These are phyloP conservation scores for Candida succiphila DNA, from an alignment of 805 yeast species.

Conservation along the genomic window DNA sequence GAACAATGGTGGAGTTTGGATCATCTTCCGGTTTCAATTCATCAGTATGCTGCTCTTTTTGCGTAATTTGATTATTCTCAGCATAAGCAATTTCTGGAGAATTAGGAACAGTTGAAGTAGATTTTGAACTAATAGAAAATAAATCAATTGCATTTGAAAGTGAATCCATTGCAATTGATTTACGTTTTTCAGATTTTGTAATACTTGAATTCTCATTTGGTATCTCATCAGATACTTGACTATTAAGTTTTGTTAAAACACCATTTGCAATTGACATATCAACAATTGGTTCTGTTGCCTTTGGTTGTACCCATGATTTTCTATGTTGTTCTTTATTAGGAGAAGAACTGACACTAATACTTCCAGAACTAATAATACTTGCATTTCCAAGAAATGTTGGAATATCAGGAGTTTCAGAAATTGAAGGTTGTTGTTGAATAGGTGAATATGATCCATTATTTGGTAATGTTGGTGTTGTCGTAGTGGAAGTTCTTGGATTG, in stretches of 20 bases:
- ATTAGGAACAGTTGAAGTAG: conserved; percentile 6
- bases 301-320: conserved; percentile 20
- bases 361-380: not conserved
- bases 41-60: conserved; percentile 2
- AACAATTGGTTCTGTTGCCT: conserved; percentile 20
- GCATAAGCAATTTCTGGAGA: not conserved
- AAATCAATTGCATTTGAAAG: conserved; percentile 22
- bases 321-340: conserved; percentile 18
- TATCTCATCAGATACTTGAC: not conserved
- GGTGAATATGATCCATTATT: not conserved
- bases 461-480: conserved; percentile 10
- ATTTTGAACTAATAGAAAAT: conserved; percentile 14
- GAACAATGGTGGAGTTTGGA: not conserved
- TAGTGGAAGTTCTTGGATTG: conserved; percentile 15
- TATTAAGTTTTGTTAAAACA: conserved; percentile 13
- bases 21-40: not conserved
- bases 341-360: conserved; percentile 14
- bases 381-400: conserved; percentile 6
- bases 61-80: not conserved
- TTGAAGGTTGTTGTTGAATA: not conserved
- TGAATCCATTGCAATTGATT: conserved; percentile 22
- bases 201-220: conserved; percentile 1
- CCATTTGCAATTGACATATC: conserved; percentile 23
- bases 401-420: not conserved
- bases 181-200: conserved; percentile 17